A percentile compares a stretch with the other conserved stretches of the same genome.
These are phyloP conservation scores for Polytrichum commune DNA, from an alignment of 225 moss, liverwort and hornwort species.

Conservation along the genomic window DNA sequence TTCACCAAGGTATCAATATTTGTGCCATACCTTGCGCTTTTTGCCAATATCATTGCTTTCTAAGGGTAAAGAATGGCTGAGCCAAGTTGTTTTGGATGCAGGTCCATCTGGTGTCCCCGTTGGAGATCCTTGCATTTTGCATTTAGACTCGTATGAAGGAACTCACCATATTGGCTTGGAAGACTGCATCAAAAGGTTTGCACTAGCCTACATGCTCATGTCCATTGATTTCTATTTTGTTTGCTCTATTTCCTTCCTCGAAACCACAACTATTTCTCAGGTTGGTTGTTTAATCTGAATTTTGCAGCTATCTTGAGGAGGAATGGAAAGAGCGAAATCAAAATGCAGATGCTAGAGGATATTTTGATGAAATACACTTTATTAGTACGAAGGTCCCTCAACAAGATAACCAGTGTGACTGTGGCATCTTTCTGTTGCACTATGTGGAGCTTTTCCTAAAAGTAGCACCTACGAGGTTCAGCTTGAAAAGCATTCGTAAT, in stretches of 20 bases:
- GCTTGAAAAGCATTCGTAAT: conserved; percentile 14
- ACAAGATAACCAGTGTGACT: no score
- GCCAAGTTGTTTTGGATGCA: conserved; percentile 12
- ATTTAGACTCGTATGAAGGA: conserved; percentile 61
- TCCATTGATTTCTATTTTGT: no score
- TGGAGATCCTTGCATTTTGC: conserved; percentile 58
- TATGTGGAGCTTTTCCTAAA: conserved; percentile 3
- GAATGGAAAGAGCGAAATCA: conserved; percentile 48
- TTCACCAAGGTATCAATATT: no score
- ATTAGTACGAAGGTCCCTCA: no score
- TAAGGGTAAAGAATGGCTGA: neutral
- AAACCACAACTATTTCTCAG: no score
- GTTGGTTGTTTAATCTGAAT: neutral
- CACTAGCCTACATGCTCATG: no score
- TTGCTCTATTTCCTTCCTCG: no score
- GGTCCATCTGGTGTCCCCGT: conserved; percentile 14
- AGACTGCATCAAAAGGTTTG: conserved; percentile 37
- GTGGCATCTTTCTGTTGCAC: no score
- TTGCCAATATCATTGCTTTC: no score
- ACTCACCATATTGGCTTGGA: conserved; percentile 39
- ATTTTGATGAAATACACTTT: no score
- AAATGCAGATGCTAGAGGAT: conserved; percentile 20
- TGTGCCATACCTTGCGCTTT: no score
- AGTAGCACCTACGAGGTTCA: conserved; percentile 40
- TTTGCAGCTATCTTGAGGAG: conserved; percentile 54